A percentile compares a stretch with the other conserved stretches of the same genome.
Evolutionary conservation across 1,139 yeast species (phyloP).

Genomic region (Yamadazyma siamensis): DNA sequence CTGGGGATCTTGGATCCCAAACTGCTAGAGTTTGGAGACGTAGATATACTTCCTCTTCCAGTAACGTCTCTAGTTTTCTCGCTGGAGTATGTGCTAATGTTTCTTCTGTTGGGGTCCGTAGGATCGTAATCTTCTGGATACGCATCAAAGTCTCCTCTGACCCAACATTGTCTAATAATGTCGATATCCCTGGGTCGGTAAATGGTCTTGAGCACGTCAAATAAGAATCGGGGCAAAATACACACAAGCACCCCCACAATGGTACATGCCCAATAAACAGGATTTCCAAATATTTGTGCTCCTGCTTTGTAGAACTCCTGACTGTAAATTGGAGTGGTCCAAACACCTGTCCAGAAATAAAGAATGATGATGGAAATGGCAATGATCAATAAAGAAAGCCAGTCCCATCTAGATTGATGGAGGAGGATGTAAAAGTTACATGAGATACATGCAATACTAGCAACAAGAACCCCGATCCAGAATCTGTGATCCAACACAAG

Average conservation of each 20-base stretch:
- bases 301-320: slow-evolving; percentile 78
- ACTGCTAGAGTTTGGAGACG: slow-evolving; percentile 8
- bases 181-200: slow-evolving; percentile 78
- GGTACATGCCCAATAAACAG: slow-evolving; percentile 79
- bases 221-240: slow-evolving; percentile 71
- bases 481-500: slow-evolving; percentile 75
- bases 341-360: slow-evolving; percentile 87
- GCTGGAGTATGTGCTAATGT: slow-evolving; percentile 29
- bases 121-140: slow-evolving; percentile 64
- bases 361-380: slow-evolving; percentile 63
- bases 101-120: slow-evolving; percentile 50
- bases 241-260: slow-evolving; percentile 70
- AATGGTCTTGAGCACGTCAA: slow-evolving; percentile 59
- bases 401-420: slow-evolving; percentile 94
- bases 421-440: slow-evolving; percentile 77
- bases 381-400: slow-evolving; percentile 67
- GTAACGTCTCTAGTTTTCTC: slow-evolving; percentile 21
- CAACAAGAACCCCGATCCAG: slow-evolving; percentile 79
- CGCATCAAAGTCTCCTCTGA: slow-evolving; percentile 55
- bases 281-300: slow-evolving; percentile 65
- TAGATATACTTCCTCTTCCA: slow-evolving; percentile 4
- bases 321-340: slow-evolving; percentile 59
- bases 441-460: slow-evolving; percentile 73
- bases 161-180: slow-evolving; percentile 74
- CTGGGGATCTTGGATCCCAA: slow-evolving; percentile 5